Base-by-base conservation (phyloP, 2,329 filamentous ascomycete genomes). In the Knufia fluminis region DNA sequence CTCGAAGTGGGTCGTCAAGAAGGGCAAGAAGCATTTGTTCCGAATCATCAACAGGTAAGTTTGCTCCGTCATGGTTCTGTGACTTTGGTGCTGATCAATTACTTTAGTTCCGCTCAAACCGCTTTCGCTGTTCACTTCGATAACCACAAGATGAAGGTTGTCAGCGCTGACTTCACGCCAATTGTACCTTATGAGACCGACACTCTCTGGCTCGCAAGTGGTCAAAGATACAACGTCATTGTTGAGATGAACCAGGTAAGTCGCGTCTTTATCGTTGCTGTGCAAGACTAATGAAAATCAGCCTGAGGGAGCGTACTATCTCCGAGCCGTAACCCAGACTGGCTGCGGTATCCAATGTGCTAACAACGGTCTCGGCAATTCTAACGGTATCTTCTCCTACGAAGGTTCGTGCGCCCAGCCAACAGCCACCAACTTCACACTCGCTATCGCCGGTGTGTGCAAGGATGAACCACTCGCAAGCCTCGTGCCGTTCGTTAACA, bases 181-280 rank as follows among this genome's bases (percentile, higher is more conserved):
- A 58, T 61, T 3, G 61, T 65, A 2, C 65, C 66, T 1, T 68
- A 73, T 1, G 73, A 75, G 50, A 76, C 80, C 1, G 70, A 76
- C 17, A 75, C 76, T 73, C 72, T 86, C 6, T 85, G 83, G 55
- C 56, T 86, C 7, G 70, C 76, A 36, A 74, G 80, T 23, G 83
- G 61, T 26, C 61, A 64, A 49, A 50, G 61, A 35, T 62, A 62
- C 44, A 52, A 60, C 24, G 59, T 64, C 39, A 55, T 63, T 38
- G 55, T 64, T 20, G 52, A 60, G 47, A 51, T 49, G 22, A 46
- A 53, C 46, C 55, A 57, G 48, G 55, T 57, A 48, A 54, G 49
- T 45, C 3, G 26, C 4, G 17, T 6, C 45, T 7, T 10, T 32
- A 12, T 2, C 17, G 32, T 35, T 12, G 22, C 22, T 20, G 2